A percentile compares a stretch with the other conserved stretches of the same genome.
These are phyloP conservation scores for Boletus barrowsii DNA, from an alignment of 768 basidiomycete genomes.

Conservation along the genomic window DNA sequence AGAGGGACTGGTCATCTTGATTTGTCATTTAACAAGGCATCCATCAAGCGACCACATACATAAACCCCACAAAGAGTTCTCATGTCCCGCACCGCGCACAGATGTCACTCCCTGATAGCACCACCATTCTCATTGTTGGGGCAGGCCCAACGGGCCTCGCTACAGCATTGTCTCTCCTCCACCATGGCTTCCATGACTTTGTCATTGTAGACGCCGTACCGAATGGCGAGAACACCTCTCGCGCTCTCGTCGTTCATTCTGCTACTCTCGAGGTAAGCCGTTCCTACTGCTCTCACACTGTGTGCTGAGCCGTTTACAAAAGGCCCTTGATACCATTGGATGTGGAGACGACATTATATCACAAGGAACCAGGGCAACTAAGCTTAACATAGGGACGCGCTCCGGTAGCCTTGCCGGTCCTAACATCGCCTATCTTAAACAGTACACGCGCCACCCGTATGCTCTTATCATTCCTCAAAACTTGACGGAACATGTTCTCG, in stretches of 20 bases:
- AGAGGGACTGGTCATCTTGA: background rate
- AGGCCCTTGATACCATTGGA: conserved; percentile 44
- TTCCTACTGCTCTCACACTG: background rate
- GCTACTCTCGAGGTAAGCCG: conserved; percentile 48
- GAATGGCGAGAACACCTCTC: conserved; percentile 40
- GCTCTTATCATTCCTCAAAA: conserved; percentile 44
- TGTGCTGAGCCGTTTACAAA: background rate
- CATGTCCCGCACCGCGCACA: background rate
- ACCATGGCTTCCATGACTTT: conserved; percentile 41
- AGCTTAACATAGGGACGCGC: conserved; percentile 32
- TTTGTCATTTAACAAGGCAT: background rate
- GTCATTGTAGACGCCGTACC: conserved; percentile 41
- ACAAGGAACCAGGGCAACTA: conserved; percentile 33
- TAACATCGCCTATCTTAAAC: conserved; percentile 35
- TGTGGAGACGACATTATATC: conserved; percentile 40
- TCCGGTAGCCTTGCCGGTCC: conserved; percentile 24
- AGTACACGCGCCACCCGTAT: conserved; percentile 46
- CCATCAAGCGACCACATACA: background rate
- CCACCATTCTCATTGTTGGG: conserved; percentile 48
- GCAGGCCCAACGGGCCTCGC: conserved; percentile 51
- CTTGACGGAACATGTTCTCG: conserved; percentile 42
- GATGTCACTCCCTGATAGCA: conserved; percentile 33
- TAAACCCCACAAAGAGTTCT: background rate
- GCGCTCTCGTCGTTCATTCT: conserved; percentile 50
- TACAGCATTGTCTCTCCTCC: conserved; percentile 44